Evolutionary conservation across 2,329 filamentous ascomycete species (phyloP).

Genomic region (Lachnellula cervina): DNA sequence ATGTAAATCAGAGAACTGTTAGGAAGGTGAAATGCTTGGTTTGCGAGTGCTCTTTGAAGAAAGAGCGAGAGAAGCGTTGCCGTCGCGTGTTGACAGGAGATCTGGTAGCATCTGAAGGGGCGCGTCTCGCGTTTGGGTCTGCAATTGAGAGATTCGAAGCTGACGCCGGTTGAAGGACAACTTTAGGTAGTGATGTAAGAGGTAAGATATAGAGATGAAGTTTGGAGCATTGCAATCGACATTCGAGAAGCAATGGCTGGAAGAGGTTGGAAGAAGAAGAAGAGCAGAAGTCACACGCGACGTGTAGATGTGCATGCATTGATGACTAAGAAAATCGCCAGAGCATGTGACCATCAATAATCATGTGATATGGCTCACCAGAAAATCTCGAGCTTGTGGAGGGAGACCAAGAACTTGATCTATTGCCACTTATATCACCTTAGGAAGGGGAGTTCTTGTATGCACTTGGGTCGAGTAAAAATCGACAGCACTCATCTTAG

Average conservation of each 20-base stretch:
- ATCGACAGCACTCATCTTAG: too few species aligned
- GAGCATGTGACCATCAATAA: constrained; percentile 2
- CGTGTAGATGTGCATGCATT: too few species aligned
- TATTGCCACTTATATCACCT: too few species aligned
- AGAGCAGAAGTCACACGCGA: constrained; percentile 6
- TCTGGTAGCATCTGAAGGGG: constrained; percentile 18
- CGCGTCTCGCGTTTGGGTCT: constrained; percentile 22
- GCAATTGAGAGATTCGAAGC: constrained; percentile 18
- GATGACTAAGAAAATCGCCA: constrained; percentile 2
- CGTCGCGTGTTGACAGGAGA: constrained; percentile 17
- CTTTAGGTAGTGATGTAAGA: constrained; percentile 10
- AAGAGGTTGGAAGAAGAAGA: constrained; percentile 5
- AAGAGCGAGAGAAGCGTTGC: constrained; percentile 44
- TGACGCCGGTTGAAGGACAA: constrained; percentile 13
- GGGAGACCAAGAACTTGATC: not conserved
- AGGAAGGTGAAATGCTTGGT: constrained; percentile 69
- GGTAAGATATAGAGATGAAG: not conserved
- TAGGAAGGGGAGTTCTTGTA: too few species aligned
- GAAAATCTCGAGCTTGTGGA: not conserved
- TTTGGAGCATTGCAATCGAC: constrained; percentile 21
- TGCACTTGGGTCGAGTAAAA: too few species aligned
- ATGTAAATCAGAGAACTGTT: constrained; percentile 72
- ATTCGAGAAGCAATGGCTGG: constrained; percentile 23
- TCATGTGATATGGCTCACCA: not conserved
- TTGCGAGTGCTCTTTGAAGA: constrained; percentile 29